Conservation (phyloP, 129 eudicot genomes). For the Pseudognaphalium luteoalbum region DNA sequence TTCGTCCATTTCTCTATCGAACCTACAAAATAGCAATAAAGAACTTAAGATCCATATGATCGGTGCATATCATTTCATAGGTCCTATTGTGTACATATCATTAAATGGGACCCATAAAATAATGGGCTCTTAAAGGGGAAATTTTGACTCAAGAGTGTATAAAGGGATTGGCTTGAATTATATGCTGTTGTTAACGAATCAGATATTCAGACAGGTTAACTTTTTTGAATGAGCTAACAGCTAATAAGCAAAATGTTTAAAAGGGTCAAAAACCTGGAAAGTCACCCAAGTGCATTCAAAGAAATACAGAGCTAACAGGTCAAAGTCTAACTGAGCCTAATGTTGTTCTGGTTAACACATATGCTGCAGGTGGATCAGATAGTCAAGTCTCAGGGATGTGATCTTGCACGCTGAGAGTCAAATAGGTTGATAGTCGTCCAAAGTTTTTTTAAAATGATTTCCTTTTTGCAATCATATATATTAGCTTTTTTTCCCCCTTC, state of each 20-base stretch:
- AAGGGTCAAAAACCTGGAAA: neutral
- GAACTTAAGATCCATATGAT: neutral
- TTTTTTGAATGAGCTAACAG: neutral
- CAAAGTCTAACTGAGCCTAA: constrained; percentile 46
- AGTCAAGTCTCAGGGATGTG: constrained; percentile 61
- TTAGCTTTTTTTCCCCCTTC: too few relatives aligned
- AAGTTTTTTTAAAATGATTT: too few relatives aligned
- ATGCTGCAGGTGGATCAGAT: constrained; percentile 43
- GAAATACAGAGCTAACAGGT: constrained; percentile 35
- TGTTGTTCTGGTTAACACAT: constrained; percentile 46
- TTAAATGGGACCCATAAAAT: neutral
- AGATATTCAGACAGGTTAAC: neutral
- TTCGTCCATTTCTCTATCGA: constrained; percentile 43
- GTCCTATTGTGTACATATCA: neutral
- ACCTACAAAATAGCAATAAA: constrained; percentile 37
- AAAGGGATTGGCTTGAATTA: neutral
- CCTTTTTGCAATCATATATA: too few relatives aligned
- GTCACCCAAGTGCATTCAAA: neutral
- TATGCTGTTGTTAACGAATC: neutral
- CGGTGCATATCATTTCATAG: neutral
- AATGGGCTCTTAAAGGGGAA: neutral
- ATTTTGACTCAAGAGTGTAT: neutral
- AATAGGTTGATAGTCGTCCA: neutral
- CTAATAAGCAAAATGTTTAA: neutral
- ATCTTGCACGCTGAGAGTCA: constrained; percentile 76